Conservation (phyloP, 768 basidiomycete species). For the Mycena latifolia region DNA sequence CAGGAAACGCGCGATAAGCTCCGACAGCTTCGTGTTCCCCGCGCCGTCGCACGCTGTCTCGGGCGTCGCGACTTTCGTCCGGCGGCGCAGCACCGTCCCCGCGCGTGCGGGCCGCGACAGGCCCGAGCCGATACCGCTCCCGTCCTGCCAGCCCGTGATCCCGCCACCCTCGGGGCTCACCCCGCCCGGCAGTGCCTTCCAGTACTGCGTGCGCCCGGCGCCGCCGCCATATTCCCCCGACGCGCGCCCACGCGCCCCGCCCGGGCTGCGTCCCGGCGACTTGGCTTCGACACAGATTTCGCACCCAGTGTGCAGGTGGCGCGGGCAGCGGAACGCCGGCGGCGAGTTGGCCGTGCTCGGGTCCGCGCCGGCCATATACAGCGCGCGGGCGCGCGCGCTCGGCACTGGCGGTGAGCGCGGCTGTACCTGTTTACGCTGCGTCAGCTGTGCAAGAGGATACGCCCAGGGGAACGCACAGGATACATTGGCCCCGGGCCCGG, state of each 20-base stretch:
- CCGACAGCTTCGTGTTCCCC: conserved; percentile 74
- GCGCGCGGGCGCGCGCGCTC: conserved; percentile 55
- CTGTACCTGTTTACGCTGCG: conserved; percentile 23
- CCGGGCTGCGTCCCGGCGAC: conserved; percentile 43
- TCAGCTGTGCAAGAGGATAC: not conserved
- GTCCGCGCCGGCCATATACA: conserved; percentile 75
- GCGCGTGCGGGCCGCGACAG: conserved; percentile 66
- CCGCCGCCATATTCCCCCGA: conserved; percentile 14
- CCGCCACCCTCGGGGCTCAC: conserved; percentile 58
- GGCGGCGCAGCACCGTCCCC: conserved; percentile 73
- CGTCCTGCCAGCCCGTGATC: conserved; percentile 82
- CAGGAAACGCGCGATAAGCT: conserved; percentile 78
- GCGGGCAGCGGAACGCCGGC: conserved; percentile 74
- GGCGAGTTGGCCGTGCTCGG: conserved; percentile 73
- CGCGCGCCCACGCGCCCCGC: conserved; percentile 39
- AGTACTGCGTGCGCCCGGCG: conserved; percentile 38
- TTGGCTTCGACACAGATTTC: conserved; percentile 83
- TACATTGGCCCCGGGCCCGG: conserved; percentile 36
- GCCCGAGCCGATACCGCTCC: conserved; percentile 80
- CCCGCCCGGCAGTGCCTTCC: conserved; percentile 50
- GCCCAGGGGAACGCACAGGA: conserved; percentile 17
- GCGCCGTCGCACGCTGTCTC: conserved; percentile 52
- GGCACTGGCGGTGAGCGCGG: conserved; percentile 41
- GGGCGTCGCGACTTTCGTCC: conserved; percentile 41
- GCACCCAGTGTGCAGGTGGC: conserved; percentile 80